phyloP scores from a whole-genome alignment of 306 rosid genomes.

The Lablab purpureus region DNA sequence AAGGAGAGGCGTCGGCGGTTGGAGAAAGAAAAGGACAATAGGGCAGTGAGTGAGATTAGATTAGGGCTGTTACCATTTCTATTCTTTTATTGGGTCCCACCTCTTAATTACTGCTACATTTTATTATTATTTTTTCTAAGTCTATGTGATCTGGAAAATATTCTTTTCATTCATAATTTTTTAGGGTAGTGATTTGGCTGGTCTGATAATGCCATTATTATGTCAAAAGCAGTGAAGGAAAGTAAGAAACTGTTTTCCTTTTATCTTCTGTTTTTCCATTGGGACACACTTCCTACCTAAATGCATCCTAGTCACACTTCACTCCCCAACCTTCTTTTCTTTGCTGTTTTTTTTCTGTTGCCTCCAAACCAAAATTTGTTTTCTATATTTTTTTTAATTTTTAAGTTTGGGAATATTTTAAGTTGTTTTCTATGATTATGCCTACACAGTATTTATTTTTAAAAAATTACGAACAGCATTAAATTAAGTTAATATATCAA shows the following conservation, averaged over 20 bases:
- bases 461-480: too few relatives aligned
- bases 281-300: conserved; percentile 3
- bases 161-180: conserved; percentile 11
- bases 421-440: too few relatives aligned
- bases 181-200: conserved; percentile 7
- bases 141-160: neutral
- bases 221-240: neutral
- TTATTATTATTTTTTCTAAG: conserved; percentile 3
- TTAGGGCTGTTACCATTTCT: conserved; percentile 39
- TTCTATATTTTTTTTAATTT: neutral
- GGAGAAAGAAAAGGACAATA: conserved; percentile 53
- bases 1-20: conserved; percentile 52
- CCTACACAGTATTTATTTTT: too few relatives aligned
- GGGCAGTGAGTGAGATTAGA: conserved; percentile 25
- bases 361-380: neutral
- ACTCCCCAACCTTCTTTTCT: conserved; percentile 37
- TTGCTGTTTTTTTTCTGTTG: conserved; percentile 4
- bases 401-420: neutral
- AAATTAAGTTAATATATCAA: too few relatives aligned
- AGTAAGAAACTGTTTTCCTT: neutral
- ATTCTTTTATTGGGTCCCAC: conserved; percentile 29
- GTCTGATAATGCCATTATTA: conserved; percentile 30
- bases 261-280: neutral
- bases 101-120: conserved; percentile 30
- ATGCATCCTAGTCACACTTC: conserved; percentile 45